Percentiles rank a stretch among this genome's conserved stretches.
These are phyloP conservation scores for Mycena sp. DNA, from an alignment of 1,284 basidiomycete genomes.

Conservation along the genomic window DNA sequence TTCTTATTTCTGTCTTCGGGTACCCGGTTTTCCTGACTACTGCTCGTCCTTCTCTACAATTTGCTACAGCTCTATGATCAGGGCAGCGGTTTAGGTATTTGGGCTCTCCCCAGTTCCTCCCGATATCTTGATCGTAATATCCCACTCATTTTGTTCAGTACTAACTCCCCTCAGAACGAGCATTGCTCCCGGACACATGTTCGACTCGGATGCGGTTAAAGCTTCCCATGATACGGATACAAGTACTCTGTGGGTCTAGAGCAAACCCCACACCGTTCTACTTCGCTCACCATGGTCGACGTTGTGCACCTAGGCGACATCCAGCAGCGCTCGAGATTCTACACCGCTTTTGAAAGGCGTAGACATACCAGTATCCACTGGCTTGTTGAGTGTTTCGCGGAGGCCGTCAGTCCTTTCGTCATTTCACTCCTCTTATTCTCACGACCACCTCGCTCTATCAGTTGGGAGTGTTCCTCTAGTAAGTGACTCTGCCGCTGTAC, in stretches of 20 bases:
- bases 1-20: no score
- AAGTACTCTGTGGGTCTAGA: not conserved
- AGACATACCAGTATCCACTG: constrained; percentile 61
- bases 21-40: no score
- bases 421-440: not conserved
- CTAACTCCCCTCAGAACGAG: not conserved
- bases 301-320: constrained; percentile 54
- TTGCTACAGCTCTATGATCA: no score
- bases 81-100: no score
- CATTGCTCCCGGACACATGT: not conserved
- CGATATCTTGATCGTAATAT: no score
- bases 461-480: constrained; percentile 47
- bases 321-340: constrained; percentile 47
- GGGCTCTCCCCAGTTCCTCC: no score
- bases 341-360: constrained; percentile 62
- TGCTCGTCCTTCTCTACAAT: no score
- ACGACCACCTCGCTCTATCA: constrained; percentile 29
- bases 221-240: not conserved
- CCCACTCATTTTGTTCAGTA: no score
- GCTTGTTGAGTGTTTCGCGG: constrained; percentile 66
- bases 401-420: constrained; percentile 54
- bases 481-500: constrained; percentile 44
- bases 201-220: not conserved
- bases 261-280: no score
- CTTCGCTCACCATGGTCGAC: not conserved